Conservation (phyloP, 2,329 filamentous ascomycete species). For the Botrytis porri region DNA sequence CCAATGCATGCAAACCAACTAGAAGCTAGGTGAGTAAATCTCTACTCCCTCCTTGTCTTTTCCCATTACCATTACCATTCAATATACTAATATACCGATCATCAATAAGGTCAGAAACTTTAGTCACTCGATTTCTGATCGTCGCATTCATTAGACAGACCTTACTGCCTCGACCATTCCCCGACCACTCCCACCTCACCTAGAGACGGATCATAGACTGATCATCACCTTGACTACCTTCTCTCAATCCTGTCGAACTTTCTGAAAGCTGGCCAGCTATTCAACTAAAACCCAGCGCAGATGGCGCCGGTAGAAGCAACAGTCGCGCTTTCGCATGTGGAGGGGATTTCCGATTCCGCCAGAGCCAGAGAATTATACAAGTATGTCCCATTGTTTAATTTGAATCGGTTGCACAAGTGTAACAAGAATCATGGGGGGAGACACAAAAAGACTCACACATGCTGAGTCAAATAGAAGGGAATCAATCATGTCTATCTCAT, state of each 20-base stretch:
- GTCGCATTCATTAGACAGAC: background rate
- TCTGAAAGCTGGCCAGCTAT: background rate
- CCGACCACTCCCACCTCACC: too few species aligned
- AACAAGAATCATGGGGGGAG: background rate
- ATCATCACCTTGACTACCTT: background rate
- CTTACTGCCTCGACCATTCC: background rate
- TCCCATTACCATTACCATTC: background rate
- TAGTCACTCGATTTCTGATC: background rate
- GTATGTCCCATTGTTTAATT: constrained; percentile 25
- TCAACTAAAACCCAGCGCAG: constrained; percentile 2
- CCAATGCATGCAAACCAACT: background rate
- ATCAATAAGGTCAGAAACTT: background rate
- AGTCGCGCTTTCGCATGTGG: constrained; percentile 32
- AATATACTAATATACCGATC: background rate
- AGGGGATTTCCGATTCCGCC: constrained; percentile 35
- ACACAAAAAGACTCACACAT: background rate
- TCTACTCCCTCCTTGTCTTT: background rate
- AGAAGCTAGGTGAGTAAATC: background rate
- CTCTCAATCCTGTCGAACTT: background rate
- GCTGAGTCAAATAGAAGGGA: too few species aligned
- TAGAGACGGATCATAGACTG: background rate
- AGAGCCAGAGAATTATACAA: constrained; percentile 39
- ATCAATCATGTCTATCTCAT: background rate
- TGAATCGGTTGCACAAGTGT: background rate
- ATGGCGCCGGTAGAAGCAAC: constrained; percentile 34